Evolutionary conservation across 208 protist species (phyloP).

Genomic region (Trichomonas tenax): DNA sequence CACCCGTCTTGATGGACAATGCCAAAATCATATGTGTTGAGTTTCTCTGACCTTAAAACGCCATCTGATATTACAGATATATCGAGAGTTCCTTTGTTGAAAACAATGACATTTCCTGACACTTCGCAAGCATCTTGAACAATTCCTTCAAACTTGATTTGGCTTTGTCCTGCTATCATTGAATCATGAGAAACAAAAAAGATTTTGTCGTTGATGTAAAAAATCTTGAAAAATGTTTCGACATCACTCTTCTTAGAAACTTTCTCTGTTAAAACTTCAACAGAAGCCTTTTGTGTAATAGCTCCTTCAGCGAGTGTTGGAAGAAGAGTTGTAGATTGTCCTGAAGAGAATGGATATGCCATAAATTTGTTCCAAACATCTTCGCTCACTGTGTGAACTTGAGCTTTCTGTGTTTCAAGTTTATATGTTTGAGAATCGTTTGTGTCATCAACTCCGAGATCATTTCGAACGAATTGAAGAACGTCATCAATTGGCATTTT

Average conservation of each 20-base stretch:
- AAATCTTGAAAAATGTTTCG: background rate
- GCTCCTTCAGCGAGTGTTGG: no score
- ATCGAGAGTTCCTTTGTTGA: background rate
- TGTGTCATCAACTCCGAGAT: no score
- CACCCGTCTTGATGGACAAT: background rate
- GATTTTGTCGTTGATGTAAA: background rate
- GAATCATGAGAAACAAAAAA: background rate
- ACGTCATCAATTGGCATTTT: background rate
- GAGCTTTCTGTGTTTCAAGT: background rate
- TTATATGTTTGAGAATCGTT: no score
- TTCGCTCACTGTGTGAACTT: background rate
- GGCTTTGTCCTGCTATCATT: background rate
- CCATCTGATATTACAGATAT: background rate
- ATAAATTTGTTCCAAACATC: background rate
- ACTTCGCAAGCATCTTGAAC: background rate
- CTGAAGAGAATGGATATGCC: background rate
- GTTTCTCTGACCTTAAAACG: background rate
- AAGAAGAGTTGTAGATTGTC: no score
- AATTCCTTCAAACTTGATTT: background rate
- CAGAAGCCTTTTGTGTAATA: no score
- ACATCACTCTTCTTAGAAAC: background rate
- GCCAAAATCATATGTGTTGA: background rate
- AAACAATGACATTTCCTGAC: background rate
- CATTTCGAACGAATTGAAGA: background rate
- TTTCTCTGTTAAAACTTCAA: background rate